Percentiles rank a stretch among this genome's conserved stretches.
These are phyloP conservation scores for Suillus discolor DNA, from an alignment of 768 basidiomycete genomes.

Conservation along the genomic window DNA sequence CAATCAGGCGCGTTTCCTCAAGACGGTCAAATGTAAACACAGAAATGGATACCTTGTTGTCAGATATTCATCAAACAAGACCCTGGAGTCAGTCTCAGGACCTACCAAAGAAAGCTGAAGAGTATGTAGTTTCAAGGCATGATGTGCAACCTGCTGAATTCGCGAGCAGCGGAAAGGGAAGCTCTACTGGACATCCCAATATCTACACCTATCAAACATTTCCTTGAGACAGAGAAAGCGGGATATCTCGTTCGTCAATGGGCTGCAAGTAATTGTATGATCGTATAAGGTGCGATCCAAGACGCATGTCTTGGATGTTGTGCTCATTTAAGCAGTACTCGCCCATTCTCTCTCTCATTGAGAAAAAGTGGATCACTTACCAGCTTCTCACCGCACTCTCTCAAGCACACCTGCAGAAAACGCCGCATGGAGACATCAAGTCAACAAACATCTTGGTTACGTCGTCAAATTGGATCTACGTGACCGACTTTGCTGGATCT, in stretches of 20 bases:
- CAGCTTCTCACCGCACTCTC: constrained; percentile 86
- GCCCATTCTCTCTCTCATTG: constrained; percentile 90
- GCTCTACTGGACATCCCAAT: constrained; percentile 78
- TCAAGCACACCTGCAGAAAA: constrained; percentile 79
- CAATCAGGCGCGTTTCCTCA: constrained; percentile 44
- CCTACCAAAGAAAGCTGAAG: constrained; percentile 78
- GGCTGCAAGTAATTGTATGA: constrained; percentile 95
- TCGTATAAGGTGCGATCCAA: constrained; percentile 81
- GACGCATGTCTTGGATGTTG: constrained; percentile 2
- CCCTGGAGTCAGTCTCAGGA: constrained; percentile 74
- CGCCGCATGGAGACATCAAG: constrained; percentile 98
- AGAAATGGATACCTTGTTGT: constrained; percentile 81
- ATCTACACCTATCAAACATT: constrained; percentile 87
- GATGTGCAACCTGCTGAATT: constrained; percentile 1
- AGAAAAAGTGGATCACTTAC: constrained; percentile 98
- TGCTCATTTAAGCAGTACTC: constrained; percentile 60
- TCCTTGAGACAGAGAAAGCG: constrained; percentile 94
- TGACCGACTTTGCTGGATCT: constrained; percentile 89
- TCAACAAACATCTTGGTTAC: constrained; percentile 96
- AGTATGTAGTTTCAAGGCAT: constrained; percentile 41
- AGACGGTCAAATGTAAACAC: constrained; percentile 89
- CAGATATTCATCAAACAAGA: constrained; percentile 96
- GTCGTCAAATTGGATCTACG: constrained; percentile 93
- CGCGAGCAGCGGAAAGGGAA: constrained; percentile 75
- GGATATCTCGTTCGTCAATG: constrained; percentile 95